A percentile compares a stretch with the other conserved stretches of the same genome.
These are phyloP conservation scores for Coemansia sp. DNA, from an alignment of 192 early-diverging fungal species.

Conservation along the genomic window DNA sequence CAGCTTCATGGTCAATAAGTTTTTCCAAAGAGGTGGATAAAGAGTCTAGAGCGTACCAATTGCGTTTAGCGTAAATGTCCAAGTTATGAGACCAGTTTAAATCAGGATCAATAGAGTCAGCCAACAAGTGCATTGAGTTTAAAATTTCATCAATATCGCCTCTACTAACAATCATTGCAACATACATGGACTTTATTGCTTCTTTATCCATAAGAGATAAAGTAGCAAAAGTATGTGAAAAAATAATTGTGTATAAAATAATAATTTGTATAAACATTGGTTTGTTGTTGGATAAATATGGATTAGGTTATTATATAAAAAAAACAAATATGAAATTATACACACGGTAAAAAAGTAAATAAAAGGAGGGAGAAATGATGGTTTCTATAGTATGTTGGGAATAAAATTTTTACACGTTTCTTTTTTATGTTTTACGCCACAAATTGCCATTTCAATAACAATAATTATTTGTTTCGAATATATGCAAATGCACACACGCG, in stretches of 20 bases:
- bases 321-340: too few species aligned
- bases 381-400: too few species aligned
- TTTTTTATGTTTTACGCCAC: too few species aligned
- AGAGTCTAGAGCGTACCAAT: slow-evolving; percentile 8
- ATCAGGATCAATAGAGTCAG: slow-evolving; percentile 3
- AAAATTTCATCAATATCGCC: slow-evolving; percentile 12
- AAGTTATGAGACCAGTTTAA: slow-evolving; percentile 9
- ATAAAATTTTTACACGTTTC: too few species aligned
- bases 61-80: slow-evolving; percentile 4
- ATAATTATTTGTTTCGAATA: too few species aligned
- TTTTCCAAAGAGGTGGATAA: slow-evolving; percentile 6
- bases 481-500: too few species aligned
- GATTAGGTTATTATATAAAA: too few species aligned
- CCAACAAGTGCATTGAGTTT: slow-evolving; percentile 6
- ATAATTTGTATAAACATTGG: too few species aligned
- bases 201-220: background rate
- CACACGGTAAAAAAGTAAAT: background rate
- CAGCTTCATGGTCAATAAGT: slow-evolving; percentile 8
- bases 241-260: background rate
- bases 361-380: background rate
- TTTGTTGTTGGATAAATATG: too few species aligned
- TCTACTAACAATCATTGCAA: background rate
- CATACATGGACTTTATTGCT: slow-evolving; percentile 1
- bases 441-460: too few species aligned
- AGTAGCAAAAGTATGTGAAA: too few species aligned